Conservation (phyloP, 495 filamentous ascomycete genomes). For the Tuber microsphaerosporum region DNA sequence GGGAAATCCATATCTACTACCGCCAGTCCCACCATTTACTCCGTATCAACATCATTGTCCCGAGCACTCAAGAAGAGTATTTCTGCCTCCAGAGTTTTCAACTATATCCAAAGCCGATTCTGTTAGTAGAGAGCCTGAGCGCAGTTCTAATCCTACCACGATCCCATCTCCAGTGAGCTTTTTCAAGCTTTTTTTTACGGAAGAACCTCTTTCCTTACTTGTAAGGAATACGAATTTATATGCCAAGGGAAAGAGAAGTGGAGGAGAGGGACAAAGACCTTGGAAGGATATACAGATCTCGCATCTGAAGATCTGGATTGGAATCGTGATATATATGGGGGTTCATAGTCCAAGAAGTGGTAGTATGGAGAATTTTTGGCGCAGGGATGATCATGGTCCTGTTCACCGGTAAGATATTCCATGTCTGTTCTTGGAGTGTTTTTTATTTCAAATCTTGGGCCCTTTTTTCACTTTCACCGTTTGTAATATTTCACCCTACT, state of each 20-base stretch:
- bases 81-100: not conserved
- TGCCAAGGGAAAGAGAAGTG: not conserved
- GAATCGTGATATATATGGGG: conserved; percentile 12
- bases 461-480: too few species aligned
- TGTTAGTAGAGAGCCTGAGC: not conserved
- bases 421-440: not conserved
- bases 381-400: not conserved
- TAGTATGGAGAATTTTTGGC: not conserved
- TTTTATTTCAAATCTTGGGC: too few species aligned
- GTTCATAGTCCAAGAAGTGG: not conserved
- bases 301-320: conserved; percentile 8
- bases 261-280: not conserved
- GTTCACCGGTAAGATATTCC: not conserved
- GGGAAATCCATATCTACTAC: accelerated
- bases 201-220: not conserved
- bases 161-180: not conserved
- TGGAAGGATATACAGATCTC: not conserved
- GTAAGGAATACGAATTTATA: conserved; percentile 10
- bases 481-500: too few species aligned
- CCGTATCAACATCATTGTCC: not conserved
- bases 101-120: not conserved
- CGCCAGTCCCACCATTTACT: not conserved
- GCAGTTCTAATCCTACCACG: not conserved
- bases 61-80: not conserved
- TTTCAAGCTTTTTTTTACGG: conserved; percentile 6